Evolutionary conservation across 1,139 yeast genomes (phyloP), one percentile per base, ranked within the genome.

Genomic region (Saccharomyces pastorianus): DNA sequence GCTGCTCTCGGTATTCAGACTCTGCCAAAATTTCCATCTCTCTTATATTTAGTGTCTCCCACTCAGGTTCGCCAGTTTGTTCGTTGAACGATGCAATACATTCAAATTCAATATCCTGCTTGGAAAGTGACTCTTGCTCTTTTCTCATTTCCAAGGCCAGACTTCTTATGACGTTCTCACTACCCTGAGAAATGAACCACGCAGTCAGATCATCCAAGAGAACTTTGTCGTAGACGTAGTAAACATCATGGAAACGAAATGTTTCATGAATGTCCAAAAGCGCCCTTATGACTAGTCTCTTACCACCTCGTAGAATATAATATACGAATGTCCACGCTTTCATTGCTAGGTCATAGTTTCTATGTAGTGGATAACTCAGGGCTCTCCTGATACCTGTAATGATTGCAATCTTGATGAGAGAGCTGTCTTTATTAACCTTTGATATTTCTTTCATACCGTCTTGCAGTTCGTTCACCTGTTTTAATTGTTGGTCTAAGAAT

Each of bases 191-290:
- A 51, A 90, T 81, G 23, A 88, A 68, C 96, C 96, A 93, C 4
- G 86, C 75, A 54, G 89, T 77, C 60, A 90, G 75, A 67, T 93
- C 98, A 63, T 88, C 93, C 11, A 91, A 64, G 76, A 90, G 78
- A 1, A 91, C 79, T 64, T 83, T 83, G 63, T 88, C 88, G 68
- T 93, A 93, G 8, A 89, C 91, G 64, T 87, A 87, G 67, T 90
- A 90, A n/a, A 86, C 79, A 61, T 91, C 97, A 64, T 88, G 93
- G 61, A 74, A 84, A 55, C 96, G 78, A 69, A 90, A 90, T n/a
- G 86, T 71, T 63, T 86, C 91, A 60, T 87, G 79, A 13, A 83
- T 70, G 25, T 77, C 80, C 41, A 90, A 70, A 41, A 91, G 67
- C 1, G 79, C 73, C 59, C 80, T 79, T 47, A 90, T 71, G 0